Percentiles rank a stretch among this genome's conserved stretches.
Conservation (phyloP, 352 stramenopile genomes). For the Globisporangium heterothallicum region DNA sequence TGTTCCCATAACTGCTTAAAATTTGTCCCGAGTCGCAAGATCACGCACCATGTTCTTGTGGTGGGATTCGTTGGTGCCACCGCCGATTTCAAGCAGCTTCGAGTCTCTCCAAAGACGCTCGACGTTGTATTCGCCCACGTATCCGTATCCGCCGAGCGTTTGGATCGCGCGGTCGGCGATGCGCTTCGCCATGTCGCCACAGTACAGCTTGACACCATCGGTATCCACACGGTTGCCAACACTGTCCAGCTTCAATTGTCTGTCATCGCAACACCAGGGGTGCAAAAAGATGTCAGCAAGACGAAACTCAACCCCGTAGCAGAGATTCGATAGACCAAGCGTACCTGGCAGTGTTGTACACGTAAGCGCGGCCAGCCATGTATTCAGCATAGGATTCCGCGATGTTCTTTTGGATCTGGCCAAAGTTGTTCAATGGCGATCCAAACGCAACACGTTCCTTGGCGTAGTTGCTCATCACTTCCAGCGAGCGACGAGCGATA, state of each 20-base stretch:
- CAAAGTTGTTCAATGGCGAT: conserved; percentile 85
- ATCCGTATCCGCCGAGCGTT: conserved; percentile 97
- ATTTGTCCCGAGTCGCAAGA: conserved; percentile 33
- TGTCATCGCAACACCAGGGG: conserved; percentile 21
- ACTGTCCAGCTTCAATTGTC: conserved; percentile 91
- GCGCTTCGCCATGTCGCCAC: conserved; percentile 95
- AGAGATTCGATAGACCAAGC: conserved; percentile 1
- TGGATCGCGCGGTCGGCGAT: conserved; percentile 97
- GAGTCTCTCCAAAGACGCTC: conserved; percentile 98
- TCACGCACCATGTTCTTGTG: conserved; percentile 98
- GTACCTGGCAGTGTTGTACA: conserved; percentile 93
- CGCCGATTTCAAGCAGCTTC: conserved; percentile 99
- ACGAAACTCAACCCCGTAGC: not conserved
- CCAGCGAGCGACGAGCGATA: conserved; percentile 94
- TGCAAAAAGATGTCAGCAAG: not conserved
- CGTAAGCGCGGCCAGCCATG: conserved; percentile 94
- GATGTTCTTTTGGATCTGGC: conserved; percentile 96
- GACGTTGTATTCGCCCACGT: conserved; percentile 98
- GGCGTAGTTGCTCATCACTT: conserved; percentile 96
- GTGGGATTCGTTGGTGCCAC: conserved; percentile 98
- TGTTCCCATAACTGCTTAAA: conserved; percentile 25
- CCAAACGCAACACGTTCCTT: conserved; percentile 95
- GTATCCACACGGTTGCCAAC: conserved; percentile 96
- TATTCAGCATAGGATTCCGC: conserved; percentile 98
- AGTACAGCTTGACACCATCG: conserved; percentile 98